Conservation (phyloP, 176 grass and related monocot species). For the Aegilops bicornis region DNA sequence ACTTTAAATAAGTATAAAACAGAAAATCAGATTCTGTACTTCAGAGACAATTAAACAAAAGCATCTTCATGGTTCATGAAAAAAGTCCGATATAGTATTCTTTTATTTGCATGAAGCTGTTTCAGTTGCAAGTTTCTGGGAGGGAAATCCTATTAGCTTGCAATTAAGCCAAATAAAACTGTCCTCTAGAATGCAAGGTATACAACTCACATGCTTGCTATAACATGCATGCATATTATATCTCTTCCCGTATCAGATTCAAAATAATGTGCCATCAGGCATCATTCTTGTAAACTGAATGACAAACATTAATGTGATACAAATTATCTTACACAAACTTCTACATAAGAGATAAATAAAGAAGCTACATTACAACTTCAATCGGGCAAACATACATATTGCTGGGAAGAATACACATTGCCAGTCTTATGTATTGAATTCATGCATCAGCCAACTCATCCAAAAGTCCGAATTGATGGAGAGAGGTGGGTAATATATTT, state of each 20-base stretch:
- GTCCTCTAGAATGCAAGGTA: neutral
- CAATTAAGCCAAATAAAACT: neutral
- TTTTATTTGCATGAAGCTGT: neutral
- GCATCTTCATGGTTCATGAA: neutral
- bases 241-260: neutral
- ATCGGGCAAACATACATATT: neutral
- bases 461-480: too few species aligned
- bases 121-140: neutral
- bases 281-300: neutral
- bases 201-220: neutral
- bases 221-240: neutral
- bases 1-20: neutral
- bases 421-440: too few species aligned
- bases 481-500: too few species aligned
- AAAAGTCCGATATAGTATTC: neutral
- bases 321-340: constrained; percentile 1
- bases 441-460: too few species aligned
- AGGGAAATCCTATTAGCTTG: neutral
- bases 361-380: neutral
- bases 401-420: constrained; percentile 10
- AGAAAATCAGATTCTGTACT: neutral
- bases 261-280: neutral
- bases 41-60: neutral
- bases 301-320: neutral
- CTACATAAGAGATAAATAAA: neutral